Base-by-base conservation (phyloP, 1,139 yeast genomes). In the Kluyveromyces sp. region DNA sequence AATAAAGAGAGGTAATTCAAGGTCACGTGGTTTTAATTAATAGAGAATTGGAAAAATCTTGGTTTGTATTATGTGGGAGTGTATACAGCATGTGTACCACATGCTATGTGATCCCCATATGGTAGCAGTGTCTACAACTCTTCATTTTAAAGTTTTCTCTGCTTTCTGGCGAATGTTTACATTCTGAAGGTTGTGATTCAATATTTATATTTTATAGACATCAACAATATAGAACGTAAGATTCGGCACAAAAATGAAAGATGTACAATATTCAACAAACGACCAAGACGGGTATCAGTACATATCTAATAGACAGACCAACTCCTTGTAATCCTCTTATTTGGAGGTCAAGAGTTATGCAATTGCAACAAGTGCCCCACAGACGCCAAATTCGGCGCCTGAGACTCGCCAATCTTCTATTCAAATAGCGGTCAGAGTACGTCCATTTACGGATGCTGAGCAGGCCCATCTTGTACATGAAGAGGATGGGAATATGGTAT, bases 371-470 rank as follows among this genome's bases (percentile, higher is more conserved):
- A 15, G 21, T 15, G 21, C 21, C 21, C 10, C 26, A 34, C 26
- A 26, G 29, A 35, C 32, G 46, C 35, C 5, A 21, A 29, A 39
- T 15, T 7, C 8, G 21, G 42, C 33, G 8, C 50, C 54, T 27
- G 54, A 54, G 44, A 41, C 77, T 40, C 70, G 72, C 52, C 83
- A 81, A 60, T 80, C 90, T 3, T 82, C 92, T 1, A 83, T 84
- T 43, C 73, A 80, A 8, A 95, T 86, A 10, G 82, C 90, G 2
- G 92, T 85, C 3, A 66, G 97, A 42, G 94, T 89, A 4, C 71
- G 97, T 50, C 97, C 97, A 2, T 87, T 88, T 66, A 86, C 94
- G 1, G 59, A 64, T 2, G 56, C 64, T 1, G 96, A 88, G 63
- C 59, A 65, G 27, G 58, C 71, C 29, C 76, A 73, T 50, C 66